Percentiles rank a stretch among this genome's conserved stretches.
phyloP scores from a whole-genome alignment of 1,284 basidiomycete genomes.

The Violaceomyces palustris region DNA sequence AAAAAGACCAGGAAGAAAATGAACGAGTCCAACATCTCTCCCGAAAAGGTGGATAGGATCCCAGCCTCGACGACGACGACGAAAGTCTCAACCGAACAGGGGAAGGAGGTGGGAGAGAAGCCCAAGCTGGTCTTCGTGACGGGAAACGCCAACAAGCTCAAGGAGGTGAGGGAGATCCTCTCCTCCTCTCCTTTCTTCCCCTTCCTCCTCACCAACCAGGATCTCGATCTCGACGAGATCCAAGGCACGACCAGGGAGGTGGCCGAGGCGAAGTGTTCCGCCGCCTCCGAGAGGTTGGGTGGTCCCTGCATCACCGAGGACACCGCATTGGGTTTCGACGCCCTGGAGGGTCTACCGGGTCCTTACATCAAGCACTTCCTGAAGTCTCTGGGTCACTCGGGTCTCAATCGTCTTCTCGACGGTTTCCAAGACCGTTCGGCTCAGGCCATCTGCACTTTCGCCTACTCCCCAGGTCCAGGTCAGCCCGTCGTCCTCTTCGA shows the following conservation, averaged over 20 bases:
- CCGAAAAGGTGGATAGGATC: too few relatives aligned
- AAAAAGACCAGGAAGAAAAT: too few relatives aligned
- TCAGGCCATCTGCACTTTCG: constrained; percentile 90
- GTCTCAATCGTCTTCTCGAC: constrained; percentile 76
- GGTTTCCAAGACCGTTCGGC: constrained; percentile 79
- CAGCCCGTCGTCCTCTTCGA: constrained; percentile 66
- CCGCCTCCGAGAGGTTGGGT: constrained; percentile 65
- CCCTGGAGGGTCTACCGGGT: constrained; percentile 82
- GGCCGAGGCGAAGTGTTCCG: constrained; percentile 77
- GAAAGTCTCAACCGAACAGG: too few relatives aligned
- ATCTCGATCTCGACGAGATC: constrained; percentile 73
- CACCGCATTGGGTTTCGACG: constrained; percentile 86
- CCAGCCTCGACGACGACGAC: too few relatives aligned
- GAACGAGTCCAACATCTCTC: too few relatives aligned
- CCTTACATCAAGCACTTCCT: constrained; percentile 83
- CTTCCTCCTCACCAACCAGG: constrained; percentile 13
- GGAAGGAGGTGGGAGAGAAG: neutral
- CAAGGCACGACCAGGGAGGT: constrained; percentile 90
- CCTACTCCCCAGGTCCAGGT: constrained; percentile 62
- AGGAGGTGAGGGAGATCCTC: constrained; percentile 73
- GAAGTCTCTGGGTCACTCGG: constrained; percentile 54
- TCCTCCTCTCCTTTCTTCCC: constrained; percentile 17
- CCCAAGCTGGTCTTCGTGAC: constrained; percentile 67
- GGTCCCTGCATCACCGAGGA: constrained; percentile 93
- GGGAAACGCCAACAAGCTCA: constrained; percentile 87